Conservation (phyloP, 768 basidiomycete species). For the Boletus insuetus region DNA sequence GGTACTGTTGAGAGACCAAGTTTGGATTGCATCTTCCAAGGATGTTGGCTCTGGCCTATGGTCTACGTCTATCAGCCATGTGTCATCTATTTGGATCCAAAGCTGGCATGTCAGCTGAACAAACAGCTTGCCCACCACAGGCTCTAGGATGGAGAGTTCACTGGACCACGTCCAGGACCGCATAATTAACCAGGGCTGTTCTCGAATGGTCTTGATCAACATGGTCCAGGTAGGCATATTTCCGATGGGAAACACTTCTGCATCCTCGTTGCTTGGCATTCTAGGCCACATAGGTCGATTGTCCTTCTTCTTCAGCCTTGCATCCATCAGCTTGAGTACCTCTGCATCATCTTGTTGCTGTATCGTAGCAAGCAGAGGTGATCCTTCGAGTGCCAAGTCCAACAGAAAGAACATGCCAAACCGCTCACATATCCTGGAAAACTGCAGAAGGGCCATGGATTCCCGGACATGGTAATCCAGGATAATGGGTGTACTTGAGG, state of each 20-base stretch:
- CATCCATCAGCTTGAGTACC: neutral
- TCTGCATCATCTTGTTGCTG: constrained; percentile 2
- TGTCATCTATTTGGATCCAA: neutral
- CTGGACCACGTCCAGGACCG: neutral
- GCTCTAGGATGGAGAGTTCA: neutral
- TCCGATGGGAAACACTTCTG: neutral
- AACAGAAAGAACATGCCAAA: constrained; percentile 11
- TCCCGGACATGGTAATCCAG: constrained; percentile 4
- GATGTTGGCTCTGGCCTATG: neutral
- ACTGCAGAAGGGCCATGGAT: constrained; percentile 10
- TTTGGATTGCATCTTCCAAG: neutral
- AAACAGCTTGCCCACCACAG: neutral
- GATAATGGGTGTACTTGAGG: constrained; percentile 8
- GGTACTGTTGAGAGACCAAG: neutral
- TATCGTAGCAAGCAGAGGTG: neutral
- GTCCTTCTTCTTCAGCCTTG: neutral
- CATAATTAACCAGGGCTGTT: neutral
- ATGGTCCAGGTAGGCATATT: neutral
- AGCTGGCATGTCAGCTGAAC: neutral
- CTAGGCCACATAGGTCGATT: neutral
- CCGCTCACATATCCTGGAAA: neutral
- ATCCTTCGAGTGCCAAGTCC: neutral
- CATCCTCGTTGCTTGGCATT: neutral
- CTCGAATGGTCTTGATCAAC: neutral
- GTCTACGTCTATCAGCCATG: neutral